Evolutionary conservation across 352 stramenopile species (phyloP).

Genomic region (Phytophthora multivora): DNA sequence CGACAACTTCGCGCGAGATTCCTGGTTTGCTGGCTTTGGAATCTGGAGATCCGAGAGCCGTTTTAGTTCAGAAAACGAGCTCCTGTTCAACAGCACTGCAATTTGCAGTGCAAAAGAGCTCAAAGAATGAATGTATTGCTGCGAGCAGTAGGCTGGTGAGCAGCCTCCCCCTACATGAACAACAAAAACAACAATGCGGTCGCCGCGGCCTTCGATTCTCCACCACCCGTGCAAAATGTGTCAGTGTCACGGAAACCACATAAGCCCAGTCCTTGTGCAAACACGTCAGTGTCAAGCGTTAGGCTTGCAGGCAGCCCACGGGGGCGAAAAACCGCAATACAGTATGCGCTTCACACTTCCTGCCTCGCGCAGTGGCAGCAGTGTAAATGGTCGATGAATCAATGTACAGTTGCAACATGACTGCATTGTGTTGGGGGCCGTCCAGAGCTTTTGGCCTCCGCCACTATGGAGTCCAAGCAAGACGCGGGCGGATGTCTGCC

Average conservation of each 20-base stretch:
- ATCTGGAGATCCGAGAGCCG: slow-evolving; percentile 1
- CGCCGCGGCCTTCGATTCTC: background rate
- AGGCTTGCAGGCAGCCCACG: background rate
- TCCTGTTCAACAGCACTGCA: background rate
- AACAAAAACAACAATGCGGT: too few relatives aligned
- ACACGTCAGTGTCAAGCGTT: background rate
- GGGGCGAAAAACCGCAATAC: too few relatives aligned
- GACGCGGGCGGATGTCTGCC: too few relatives aligned
- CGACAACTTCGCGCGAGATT: slow-evolving; percentile 1
- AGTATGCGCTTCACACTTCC: background rate
- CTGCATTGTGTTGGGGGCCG: too few relatives aligned
- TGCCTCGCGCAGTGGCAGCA: background rate
- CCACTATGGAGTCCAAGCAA: too few relatives aligned
- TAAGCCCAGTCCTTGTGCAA: background rate
- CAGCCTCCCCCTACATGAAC: too few relatives aligned
- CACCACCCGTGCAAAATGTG: background rate
- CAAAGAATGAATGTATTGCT: background rate
- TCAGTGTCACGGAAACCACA: background rate
- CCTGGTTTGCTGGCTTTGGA: background rate
- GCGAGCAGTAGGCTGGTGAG: too few relatives aligned
- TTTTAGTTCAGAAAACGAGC: background rate
- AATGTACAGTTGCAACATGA: too few relatives aligned
- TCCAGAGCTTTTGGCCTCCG: too few relatives aligned
- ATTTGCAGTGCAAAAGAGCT: too few relatives aligned
- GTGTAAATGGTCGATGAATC: too few relatives aligned